These are phyloP conservation scores for Podospora pseudocomata DNA, from an alignment of 495 filamentous ascomycete genomes.

Conservation along the genomic window DNA sequence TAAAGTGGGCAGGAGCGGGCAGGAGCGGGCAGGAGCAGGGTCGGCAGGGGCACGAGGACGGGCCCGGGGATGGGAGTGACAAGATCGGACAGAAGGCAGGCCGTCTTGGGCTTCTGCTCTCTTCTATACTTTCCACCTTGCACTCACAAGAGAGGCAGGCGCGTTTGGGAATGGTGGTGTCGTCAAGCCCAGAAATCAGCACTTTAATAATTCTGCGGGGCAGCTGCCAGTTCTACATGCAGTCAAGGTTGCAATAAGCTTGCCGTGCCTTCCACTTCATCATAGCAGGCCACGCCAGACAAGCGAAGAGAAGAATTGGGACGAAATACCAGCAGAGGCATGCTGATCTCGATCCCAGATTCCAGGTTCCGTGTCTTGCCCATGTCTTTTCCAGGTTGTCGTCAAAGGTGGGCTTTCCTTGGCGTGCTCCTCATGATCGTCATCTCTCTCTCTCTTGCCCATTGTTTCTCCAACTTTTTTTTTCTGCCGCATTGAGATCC, in stretches of 20 bases:
- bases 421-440: conserved; percentile 1
- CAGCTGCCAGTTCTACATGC: background rate
- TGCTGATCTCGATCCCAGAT: conserved; percentile 1
- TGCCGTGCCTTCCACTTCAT: background rate
- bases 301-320: background rate
- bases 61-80: background rate
- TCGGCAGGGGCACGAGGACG: background rate
- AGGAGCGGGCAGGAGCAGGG: background rate
- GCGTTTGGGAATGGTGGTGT: background rate
- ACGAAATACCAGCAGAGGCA: background rate
- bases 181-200: background rate
- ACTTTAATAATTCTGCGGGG: background rate
- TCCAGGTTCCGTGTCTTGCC: conserved; percentile 1
- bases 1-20: background rate
- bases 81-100: background rate
- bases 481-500: background rate
- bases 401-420: background rate
- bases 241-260: background rate
- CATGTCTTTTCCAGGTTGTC: background rate
- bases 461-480: conserved; percentile 2
- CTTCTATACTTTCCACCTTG: background rate
- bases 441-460: background rate
- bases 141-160: background rate
- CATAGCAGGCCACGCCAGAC: background rate
- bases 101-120: background rate